Evolutionary conservation across 371 early-diverging fungal genomes (phyloP), one percentile per base, ranked within the genome.

Genomic region (Nosema granulosis): DNA sequence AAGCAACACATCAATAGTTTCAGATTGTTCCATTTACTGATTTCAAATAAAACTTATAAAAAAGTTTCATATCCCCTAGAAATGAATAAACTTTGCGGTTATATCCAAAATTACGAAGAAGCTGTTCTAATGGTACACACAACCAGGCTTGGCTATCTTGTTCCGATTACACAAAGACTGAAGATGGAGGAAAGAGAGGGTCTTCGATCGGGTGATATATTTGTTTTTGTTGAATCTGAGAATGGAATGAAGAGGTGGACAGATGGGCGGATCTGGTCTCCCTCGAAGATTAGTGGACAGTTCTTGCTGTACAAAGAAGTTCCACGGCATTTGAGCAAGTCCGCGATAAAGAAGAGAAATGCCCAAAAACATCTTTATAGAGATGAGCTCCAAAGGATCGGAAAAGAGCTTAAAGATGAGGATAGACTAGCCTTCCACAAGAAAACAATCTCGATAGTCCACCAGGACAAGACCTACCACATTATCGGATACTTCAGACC

Each of bases 221-320:
- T 74, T 71, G 80, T 79, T 34, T 85, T 84, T 80, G 75, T 82
- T 9, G 82, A 85, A 50, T 71, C 56, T 16, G 80, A 78, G 34
- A 77, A 78, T 62, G 84, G 81, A n/a, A 85, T 86, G 4, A 77
- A 68, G 20, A 73, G 86, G 29, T 86, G 86, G 86, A 86, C 86
- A 57, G 86, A 86, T 63, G 84, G 86, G 20, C 75, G 77, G 58
- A 71, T 76, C 1, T 86, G 86, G 86, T 82, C 84, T 29, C 83
- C 86, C 11, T 85, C 85, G 1, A 83, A 83, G 52, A 84, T 86
- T 77, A 51, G 54, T 57, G 86, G 86, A 31, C 63, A 82, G 37
- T 86, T 81, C 77, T 74, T 86, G 29, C 20, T 86, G 4, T 86
- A 86, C 74, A 75, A 83, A 28, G 80, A 85, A 63, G 81, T 85